These are phyloP conservation scores for Apiospora marii DNA, from an alignment of 2,329 filamentous ascomycete genomes.

Conservation along the genomic window DNA sequence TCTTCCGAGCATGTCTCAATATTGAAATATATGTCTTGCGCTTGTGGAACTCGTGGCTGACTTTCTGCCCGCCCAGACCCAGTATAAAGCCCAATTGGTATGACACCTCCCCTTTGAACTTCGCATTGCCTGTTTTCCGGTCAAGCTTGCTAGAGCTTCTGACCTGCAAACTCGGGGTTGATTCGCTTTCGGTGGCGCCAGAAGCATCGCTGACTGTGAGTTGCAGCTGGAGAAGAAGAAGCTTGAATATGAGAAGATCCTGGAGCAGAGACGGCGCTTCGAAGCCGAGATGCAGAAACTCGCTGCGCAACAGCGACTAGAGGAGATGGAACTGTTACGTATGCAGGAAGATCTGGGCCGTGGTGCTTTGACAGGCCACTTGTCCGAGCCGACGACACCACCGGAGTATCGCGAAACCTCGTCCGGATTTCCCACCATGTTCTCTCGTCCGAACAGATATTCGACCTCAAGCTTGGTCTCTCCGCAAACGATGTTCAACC, in stretches of 20 bases:
- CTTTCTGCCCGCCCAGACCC: constrained; percentile 35
- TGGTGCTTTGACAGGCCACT: constrained; percentile 69
- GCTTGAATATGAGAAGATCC: constrained; percentile 87
- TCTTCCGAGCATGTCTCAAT: constrained; percentile 39
- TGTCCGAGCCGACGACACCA: constrained; percentile 95
- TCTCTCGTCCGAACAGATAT: constrained; percentile 86
- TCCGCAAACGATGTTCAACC: constrained; percentile 77
- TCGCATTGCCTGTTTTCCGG: constrained; percentile 24
- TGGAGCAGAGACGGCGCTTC: constrained; percentile 87
- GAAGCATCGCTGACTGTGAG: constrained; percentile 46
- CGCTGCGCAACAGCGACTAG: constrained; percentile 82
- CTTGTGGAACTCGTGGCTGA: constrained; percentile 41
- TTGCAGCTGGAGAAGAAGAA: constrained; percentile 90
- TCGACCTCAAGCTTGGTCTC: constrained; percentile 88
- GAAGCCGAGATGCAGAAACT: constrained; percentile 92
- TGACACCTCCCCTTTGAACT: constrained; percentile 46
- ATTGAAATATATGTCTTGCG: constrained; percentile 39
- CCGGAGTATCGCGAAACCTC: constrained; percentile 84
- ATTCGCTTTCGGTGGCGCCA: constrained; percentile 17
- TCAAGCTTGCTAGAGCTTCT: constrained; percentile 22
- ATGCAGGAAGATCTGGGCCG: constrained; percentile 77
- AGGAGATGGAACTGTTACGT: constrained; percentile 84
- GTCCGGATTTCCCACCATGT: constrained; percentile 77
- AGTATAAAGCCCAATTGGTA: constrained; percentile 74
- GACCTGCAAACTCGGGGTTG: not conserved